phyloP scores from a whole-genome alignment of 208 protist genomes.

The Trichomonas vaginalis region DNA sequence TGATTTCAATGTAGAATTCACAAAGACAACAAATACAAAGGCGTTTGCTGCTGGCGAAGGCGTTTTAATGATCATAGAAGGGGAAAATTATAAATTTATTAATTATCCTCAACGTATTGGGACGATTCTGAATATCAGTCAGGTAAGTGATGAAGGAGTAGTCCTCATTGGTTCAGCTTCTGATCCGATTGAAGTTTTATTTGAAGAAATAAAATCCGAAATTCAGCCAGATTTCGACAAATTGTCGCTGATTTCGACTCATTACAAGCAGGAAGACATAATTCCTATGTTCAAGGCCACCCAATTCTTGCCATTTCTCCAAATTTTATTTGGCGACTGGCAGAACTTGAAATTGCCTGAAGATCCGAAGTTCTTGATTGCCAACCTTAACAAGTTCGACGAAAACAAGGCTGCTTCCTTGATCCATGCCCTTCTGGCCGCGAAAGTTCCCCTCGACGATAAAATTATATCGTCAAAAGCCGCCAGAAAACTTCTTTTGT shows the following conservation, averaged over 20 bases:
- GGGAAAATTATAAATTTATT: not conserved
- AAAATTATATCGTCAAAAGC: not conserved
- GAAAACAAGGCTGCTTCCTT: not conserved
- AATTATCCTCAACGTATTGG: not conserved
- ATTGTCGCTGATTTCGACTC: not conserved
- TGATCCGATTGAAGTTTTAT: not conserved
- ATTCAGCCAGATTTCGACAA: not conserved
- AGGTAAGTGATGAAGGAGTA: not conserved
- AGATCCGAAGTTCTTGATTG: not conserved
- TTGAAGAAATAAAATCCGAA: not conserved
- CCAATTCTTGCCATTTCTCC: not conserved
- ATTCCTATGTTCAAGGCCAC: not conserved
- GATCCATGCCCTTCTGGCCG: not conserved
- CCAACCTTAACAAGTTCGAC: not conserved
- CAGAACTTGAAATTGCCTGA: not conserved
- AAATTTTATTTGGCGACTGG: not conserved
- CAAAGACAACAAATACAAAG: not conserved
- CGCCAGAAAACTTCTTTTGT: not conserved
- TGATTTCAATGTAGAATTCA: not conserved
- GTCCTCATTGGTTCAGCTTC: not conserved
- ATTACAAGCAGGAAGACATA: not conserved
- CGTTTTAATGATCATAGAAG: not conserved
- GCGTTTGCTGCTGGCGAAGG: not conserved
- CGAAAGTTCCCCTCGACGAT: not conserved
- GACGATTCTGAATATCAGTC: not conserved